These are phyloP conservation scores for Pseudogymnoascus sp. DNA, from an alignment of 2,329 filamentous ascomycete species.

Conservation along the genomic window DNA sequence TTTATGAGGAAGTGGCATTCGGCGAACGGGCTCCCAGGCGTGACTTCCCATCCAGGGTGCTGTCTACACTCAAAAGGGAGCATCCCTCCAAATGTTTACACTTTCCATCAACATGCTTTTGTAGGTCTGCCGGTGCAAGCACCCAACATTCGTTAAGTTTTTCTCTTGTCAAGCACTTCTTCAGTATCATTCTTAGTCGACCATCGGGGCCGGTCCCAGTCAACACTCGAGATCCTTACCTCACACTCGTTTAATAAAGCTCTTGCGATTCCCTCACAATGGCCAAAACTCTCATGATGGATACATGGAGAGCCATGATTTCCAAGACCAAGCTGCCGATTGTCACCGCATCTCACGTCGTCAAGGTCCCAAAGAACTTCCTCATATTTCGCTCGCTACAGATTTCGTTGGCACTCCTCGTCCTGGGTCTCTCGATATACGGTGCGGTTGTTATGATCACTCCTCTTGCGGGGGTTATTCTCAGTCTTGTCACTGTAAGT, in stretches of 20 bases:
- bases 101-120: background rate
- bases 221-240: background rate
- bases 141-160: slow-evolving; percentile 4
- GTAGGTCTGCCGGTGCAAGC: background rate
- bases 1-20: background rate
- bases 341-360: background rate
- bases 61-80: background rate
- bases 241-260: background rate
- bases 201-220: background rate
- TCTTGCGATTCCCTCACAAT: background rate
- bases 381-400: background rate
- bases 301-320: background rate
- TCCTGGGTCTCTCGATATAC: background rate
- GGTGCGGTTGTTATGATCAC: background rate
- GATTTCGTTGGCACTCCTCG: background rate
- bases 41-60: background rate
- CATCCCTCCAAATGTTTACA: background rate
- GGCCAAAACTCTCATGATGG: background rate
- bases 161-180: background rate
- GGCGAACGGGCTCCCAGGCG: background rate
- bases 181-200: background rate
- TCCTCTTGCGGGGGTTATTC: background rate
- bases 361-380: background rate
- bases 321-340: background rate
- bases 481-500: background rate